Evolutionary conservation across 2,329 filamentous ascomycete species (phyloP), one percentile per base, ranked within the genome.

Genomic region (Fragosphaeria purpurea): DNA sequence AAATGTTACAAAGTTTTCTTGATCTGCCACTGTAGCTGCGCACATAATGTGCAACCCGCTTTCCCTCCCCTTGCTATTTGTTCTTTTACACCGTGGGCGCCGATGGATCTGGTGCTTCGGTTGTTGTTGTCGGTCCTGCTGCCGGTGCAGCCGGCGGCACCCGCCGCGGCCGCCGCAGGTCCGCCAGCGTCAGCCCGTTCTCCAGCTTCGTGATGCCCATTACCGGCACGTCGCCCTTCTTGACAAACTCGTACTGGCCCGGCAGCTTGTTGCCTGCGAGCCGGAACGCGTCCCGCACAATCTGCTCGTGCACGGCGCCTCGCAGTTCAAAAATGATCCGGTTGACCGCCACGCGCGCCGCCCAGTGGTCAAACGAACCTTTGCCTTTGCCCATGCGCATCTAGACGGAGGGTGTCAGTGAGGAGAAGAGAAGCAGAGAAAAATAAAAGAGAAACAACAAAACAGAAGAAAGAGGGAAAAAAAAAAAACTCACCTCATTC

Each of bases 321-420:
- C 88, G 89, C 58, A 98, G 71, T 70, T 98, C 93, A 59, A 98
- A 94, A 22, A 96, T 74, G 46, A 98, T 81, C 66, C 93, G 87
- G 69, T 86, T 95, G 47, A 97, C 88, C 7, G 88, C 82, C 58
- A 97, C 83, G 67, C 91, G 82, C 30, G 86, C 81, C 5, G 91
- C 89, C 93, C 93, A 98, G 64, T 95, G 88, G 66, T 98, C 93
- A 64, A 98, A 97, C 55, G 84, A 86, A 60, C 93, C 93, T 67
- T 98, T 98, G 70, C 93, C 93, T 71, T 97, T 98, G 67, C 93
- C 93, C 94, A 98, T 98, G 79, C 93, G 85, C 67, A 88, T 85
- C 81, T 84, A n/a, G 13, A 11, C 34, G 46, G 31, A 22, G 22
- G 22, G 22, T 22, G 22, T 22, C 22, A 22, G 22, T 22, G 4